Evolutionary conservation across 2,329 filamentous ascomycete genomes (phyloP), one percentile per base, ranked within the genome.

Genomic region (Colletotrichum scovillei): DNA sequence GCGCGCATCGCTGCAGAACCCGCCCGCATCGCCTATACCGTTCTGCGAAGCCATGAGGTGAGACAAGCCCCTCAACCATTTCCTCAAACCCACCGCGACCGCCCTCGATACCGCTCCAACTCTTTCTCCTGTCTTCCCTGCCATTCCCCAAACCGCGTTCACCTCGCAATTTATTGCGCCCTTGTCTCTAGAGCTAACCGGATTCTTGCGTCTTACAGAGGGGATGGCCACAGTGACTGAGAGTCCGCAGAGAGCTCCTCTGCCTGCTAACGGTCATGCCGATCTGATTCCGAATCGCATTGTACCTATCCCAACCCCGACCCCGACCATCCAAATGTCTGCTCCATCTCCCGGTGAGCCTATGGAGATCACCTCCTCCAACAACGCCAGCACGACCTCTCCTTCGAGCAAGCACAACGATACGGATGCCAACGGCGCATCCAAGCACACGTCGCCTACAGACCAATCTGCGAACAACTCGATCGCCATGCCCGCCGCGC

Each of bases 361-460:
- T 72, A 92, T 92, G 89, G 90, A 92, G 74, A 86, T 91, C 75
- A 88, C 88, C 46, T 88, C 88, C 49, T 88, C 88, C 65, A 84
- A 86, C 74, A 85, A 84, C 80, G 83, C 84, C 72, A 69, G 67
- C 26, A 46, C 32, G 49, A 62, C 56, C 26, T 69, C 69, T 35
- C 66, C 74, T 55, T 42, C 67, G 63, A 35, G 64, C 62, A 72
- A 74, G 56, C 28, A 67, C 69, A 52, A 74, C 69, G 55, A 72
- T n/a, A 71, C 74, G 68, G 79, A 79, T 46, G 74, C 75, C 74
- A 81, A 79, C 75, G 73, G 75, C 76, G 70, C 75, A 52, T 79
- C 80, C 67, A 85, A 82, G 76, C 80, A 81, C 53, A 76, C 82
- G 28, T 79, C 83, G 7, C 81, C 77, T n/a, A 81, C 81, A 70